These are phyloP conservation scores for Sphaceloma murrayae DNA, from an alignment of 2,329 filamentous ascomycete genomes.

Conservation along the genomic window DNA sequence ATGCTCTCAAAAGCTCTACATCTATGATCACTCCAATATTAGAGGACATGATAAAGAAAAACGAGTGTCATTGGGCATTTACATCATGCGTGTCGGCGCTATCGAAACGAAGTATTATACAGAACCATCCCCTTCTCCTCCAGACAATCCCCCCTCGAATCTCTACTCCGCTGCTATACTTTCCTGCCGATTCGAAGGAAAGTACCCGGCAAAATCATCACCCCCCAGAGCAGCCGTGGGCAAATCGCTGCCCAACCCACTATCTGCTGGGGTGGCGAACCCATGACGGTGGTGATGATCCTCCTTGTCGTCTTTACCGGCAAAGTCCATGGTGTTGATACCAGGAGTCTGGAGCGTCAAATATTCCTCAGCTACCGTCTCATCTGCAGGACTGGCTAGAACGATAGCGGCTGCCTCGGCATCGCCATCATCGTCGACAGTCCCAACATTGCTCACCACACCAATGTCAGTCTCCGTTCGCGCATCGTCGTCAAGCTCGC, in stretches of 20 bases:
- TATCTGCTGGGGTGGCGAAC: constrained; percentile 31
- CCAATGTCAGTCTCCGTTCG: constrained; percentile 17
- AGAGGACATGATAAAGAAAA: neutral
- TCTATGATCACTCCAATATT: no score
- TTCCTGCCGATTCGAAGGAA: constrained; percentile 3
- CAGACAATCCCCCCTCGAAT: neutral
- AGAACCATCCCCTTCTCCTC: constrained; percentile 2
- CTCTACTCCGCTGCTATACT: constrained; percentile 3
- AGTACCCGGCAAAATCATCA: constrained; percentile 19
- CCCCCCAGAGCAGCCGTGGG: constrained; percentile 25
- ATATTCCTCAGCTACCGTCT: constrained; percentile 8
- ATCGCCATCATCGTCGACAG: constrained; percentile 26
- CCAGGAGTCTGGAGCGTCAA: constrained; percentile 20
- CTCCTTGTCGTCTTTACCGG: constrained; percentile 17
- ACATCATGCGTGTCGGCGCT: neutral
- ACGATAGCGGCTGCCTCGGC: constrained; percentile 11
- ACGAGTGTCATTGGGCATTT: constrained; percentile 6
- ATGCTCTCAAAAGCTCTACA: no score
- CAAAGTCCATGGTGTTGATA: constrained; percentile 20
- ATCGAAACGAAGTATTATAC: constrained; percentile 6
- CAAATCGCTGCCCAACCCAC: constrained; percentile 32
- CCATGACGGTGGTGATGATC: constrained; percentile 19
- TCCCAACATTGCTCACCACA: constrained; percentile 24
- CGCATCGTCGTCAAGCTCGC: constrained; percentile 13
- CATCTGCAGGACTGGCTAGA: constrained; percentile 16